These are phyloP conservation scores for Kwoniella dendrophila DNA, from an alignment of 768 basidiomycete species.

Conservation along the genomic window DNA sequence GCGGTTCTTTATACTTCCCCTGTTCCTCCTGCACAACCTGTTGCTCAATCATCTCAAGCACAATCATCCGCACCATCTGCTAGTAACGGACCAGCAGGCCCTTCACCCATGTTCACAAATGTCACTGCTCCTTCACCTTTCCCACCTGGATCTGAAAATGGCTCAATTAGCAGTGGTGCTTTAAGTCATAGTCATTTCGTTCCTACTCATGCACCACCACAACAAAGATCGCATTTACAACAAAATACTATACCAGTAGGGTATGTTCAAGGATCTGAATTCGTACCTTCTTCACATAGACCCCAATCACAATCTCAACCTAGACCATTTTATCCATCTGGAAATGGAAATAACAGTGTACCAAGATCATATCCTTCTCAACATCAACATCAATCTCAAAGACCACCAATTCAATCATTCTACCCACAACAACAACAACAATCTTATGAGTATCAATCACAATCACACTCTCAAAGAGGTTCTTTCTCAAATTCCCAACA, in stretches of 20 bases:
- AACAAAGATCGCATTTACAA: constrained; percentile 1
- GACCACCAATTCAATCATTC: constrained; percentile 15
- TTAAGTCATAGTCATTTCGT: constrained; percentile 18
- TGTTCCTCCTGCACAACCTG: constrained; percentile 1
- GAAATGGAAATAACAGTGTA: constrained; percentile 2
- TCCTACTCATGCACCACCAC: constrained; percentile 1
- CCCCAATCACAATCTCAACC: neutral
- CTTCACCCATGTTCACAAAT: neutral
- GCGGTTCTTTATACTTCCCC: constrained; percentile 18
- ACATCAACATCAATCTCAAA: neutral
- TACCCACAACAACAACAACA: constrained; percentile 13
- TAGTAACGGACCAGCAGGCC: no score
- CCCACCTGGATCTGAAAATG: constrained; percentile 28
- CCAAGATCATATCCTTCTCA: constrained; percentile 13
- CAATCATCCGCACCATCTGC: neutral
- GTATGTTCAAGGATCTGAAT: constrained; percentile 1
- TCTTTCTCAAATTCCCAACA: constrained; percentile 24
- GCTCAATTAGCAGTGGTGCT: constrained; percentile 26
- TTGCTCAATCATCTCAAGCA: neutral
- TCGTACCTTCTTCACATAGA: constrained; percentile 3
- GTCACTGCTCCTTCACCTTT: constrained; percentile 19
- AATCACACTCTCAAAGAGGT: constrained; percentile 23
- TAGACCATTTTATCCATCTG: constrained; percentile 12
- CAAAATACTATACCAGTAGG: constrained; percentile 5
- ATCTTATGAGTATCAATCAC: constrained; percentile 11